Evolutionary conservation across 139 green algal genomes (phyloP).

Genomic region (Cymbomonas tetramitiformis): DNA sequence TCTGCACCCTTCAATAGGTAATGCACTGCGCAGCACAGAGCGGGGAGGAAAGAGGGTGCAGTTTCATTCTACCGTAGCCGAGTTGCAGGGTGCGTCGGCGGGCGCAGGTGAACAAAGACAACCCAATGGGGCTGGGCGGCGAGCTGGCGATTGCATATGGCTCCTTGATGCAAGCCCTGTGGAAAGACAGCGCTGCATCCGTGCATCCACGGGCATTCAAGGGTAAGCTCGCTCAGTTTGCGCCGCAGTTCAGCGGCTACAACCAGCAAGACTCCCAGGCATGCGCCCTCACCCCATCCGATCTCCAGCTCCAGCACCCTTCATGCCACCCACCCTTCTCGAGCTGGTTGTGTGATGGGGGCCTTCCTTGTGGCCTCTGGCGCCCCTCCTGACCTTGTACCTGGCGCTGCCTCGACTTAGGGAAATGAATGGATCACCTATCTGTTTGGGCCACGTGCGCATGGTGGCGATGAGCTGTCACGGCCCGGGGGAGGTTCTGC

Average conservation of each 20-base stretch:
- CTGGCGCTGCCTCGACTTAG: neutral
- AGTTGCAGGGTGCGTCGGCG: too few relatives aligned
- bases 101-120: constrained; percentile 63
- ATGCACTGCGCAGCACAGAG: too few relatives aligned
- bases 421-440: neutral
- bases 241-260: constrained; percentile 81
- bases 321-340: too few relatives aligned
- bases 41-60: too few relatives aligned
- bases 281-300: too few relatives aligned
- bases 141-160: constrained; percentile 78
- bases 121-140: constrained; percentile 75
- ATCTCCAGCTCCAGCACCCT: neutral
- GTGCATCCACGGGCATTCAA: constrained; percentile 64
- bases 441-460: neutral
- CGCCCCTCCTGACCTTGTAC: constrained; percentile 35
- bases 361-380: too few relatives aligned
- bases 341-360: too few relatives aligned
- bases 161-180: constrained; percentile 64
- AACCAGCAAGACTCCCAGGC: constrained; percentile 81
- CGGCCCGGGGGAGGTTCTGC: too few relatives aligned
- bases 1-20: too few relatives aligned
- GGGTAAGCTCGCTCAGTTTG: constrained; percentile 59
- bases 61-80: too few relatives aligned
- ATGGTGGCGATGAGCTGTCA: neutral
- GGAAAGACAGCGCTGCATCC: constrained; percentile 38